Evolutionary conservation across 2,329 filamentous ascomycete species (phyloP).

Genomic region (Pleoardoris graminearum): DNA sequence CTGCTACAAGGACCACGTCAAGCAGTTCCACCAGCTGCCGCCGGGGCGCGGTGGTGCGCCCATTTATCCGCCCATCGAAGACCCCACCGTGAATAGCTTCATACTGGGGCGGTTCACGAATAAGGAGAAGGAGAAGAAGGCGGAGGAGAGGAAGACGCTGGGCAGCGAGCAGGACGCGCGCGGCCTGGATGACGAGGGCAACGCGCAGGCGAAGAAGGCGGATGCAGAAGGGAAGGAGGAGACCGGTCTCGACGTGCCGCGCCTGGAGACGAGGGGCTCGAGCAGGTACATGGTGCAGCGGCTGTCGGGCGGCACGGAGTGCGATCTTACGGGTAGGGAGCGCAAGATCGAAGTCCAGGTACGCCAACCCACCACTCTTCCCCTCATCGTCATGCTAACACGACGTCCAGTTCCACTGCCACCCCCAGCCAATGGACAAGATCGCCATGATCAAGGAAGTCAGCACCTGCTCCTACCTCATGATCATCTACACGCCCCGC

Average conservation of each 20-base stretch:
- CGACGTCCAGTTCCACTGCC: slow-evolving; percentile 66
- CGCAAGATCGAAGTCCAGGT: slow-evolving; percentile 82
- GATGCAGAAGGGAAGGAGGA: slow-evolving; percentile 17
- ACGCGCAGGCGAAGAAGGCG: slow-evolving; percentile 18
- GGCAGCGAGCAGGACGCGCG: slow-evolving; percentile 37
- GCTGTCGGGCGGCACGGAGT: slow-evolving; percentile 76
- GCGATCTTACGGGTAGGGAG: slow-evolving; percentile 80
- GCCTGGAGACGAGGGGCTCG: slow-evolving; percentile 80
- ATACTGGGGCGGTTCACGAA: slow-evolving; percentile 67
- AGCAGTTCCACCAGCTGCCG: slow-evolving; percentile 85
- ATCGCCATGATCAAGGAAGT: slow-evolving; percentile 95
- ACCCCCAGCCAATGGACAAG: slow-evolving; percentile 72
- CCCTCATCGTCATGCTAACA: slow-evolving; percentile 12
- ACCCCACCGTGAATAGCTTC: slow-evolving; percentile 75
- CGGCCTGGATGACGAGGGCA: slow-evolving; percentile 36
- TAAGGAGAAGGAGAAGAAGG: slow-evolving; percentile 26
- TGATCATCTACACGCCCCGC: slow-evolving; percentile 88
- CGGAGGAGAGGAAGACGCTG: slow-evolving; percentile 34
- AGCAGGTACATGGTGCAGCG: slow-evolving; percentile 84
- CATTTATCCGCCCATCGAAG: slow-evolving; percentile 72
- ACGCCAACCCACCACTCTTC: slow-evolving; percentile 13
- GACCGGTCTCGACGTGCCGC: slow-evolving; percentile 52
- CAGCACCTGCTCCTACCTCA: slow-evolving; percentile 86
- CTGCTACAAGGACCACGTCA: slow-evolving; percentile 84
- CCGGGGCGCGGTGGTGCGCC: slow-evolving; percentile 69